phyloP scores from a whole-genome alignment of 2,329 filamentous ascomycete genomes.

The Colletotrichum tabaci region DNA sequence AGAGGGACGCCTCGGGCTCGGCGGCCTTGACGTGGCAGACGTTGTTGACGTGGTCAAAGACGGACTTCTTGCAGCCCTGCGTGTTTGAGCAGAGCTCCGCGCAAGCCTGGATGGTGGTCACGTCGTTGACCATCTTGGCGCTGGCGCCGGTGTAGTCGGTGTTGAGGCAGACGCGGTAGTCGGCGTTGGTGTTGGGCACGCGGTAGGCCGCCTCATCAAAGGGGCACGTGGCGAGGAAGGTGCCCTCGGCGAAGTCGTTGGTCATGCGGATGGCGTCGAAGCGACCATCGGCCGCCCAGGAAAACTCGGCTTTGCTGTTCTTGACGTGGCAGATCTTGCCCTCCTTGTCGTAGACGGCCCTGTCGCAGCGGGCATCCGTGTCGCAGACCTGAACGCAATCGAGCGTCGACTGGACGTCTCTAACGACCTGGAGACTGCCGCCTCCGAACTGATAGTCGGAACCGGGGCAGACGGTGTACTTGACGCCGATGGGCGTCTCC shows the following conservation, averaged over 20 bases:
- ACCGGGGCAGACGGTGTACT: conserved; percentile 41
- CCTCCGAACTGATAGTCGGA: conserved; percentile 38
- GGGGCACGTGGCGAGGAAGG: conserved; percentile 37
- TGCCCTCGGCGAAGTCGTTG: conserved; percentile 34
- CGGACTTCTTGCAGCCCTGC: conserved; percentile 38
- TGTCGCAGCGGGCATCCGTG: conserved; percentile 33
- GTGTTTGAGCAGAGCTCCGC: conserved; percentile 40
- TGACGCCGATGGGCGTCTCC: conserved; percentile 32
- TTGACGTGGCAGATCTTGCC: conserved; percentile 37
- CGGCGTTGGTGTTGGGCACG: conserved; percentile 22
- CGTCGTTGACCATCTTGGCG: conserved; percentile 30
- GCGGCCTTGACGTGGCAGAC: conserved; percentile 44
- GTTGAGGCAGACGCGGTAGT: conserved; percentile 36
- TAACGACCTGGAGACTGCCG: conserved; percentile 28
- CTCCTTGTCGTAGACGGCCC: conserved; percentile 41
- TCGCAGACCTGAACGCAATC: conserved; percentile 40
- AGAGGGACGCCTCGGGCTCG: conserved; percentile 34
- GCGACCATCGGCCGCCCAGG: conserved; percentile 37
- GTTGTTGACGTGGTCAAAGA: conserved; percentile 45
- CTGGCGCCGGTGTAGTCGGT: conserved; percentile 40
- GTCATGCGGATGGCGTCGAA: conserved; percentile 41
- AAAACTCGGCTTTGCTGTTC: conserved; percentile 35
- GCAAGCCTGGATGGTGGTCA: conserved; percentile 39
- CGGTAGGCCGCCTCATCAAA: conserved; percentile 33
- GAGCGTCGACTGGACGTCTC: conserved; percentile 25